phyloP scores from a whole-genome alignment of 2,329 filamentous ascomycete species.

The Fusarium virguliforme region DNA sequence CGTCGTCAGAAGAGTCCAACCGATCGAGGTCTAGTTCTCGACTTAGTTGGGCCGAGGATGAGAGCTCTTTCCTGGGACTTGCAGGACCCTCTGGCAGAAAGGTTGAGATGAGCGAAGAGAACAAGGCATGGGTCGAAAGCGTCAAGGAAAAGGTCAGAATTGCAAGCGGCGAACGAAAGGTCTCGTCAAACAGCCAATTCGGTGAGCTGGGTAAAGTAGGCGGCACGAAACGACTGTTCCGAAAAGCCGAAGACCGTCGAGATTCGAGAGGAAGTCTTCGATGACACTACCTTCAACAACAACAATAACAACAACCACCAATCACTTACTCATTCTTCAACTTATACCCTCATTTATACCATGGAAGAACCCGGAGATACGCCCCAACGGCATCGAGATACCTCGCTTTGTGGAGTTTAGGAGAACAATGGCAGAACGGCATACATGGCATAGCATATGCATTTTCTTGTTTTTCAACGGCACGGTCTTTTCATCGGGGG shows the following conservation, averaged over 20 bases:
- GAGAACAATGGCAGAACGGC: conserved; percentile 39
- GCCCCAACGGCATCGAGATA: conserved; percentile 42
- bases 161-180: conserved; percentile 73
- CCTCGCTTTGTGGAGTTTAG: conserved; percentile 50
- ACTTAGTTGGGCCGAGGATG: conserved; percentile 73
- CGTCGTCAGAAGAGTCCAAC: conserved; percentile 62
- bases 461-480: conserved; percentile 37
- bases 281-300: conserved; percentile 26
- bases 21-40: conserved; percentile 69
- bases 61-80: conserved; percentile 74
- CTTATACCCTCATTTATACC: conserved; percentile 24
- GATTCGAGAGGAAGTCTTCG: conserved; percentile 44
- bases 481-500: conserved; percentile 40
- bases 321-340: conserved; percentile 25
- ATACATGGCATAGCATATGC: conserved; percentile 47
- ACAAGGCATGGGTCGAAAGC: conserved; percentile 84
- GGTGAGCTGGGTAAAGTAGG: conserved; percentile 81
- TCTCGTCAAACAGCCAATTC: conserved; percentile 62
- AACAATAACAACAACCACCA: conserved; percentile 18
- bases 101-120: conserved; percentile 79
- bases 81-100: conserved; percentile 79
- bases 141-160: conserved; percentile 85
- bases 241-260: conserved; percentile 56
- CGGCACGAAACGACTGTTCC: conserved; percentile 79
- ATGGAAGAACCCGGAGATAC: conserved; percentile 38